These are phyloP conservation scores for Prunus persica DNA, from an alignment of 306 rosid species.

Conservation along the genomic window Prunus_persica_NCBIv2 NC_034011.1:20089001-20089500, in stretches of 20 bases:
- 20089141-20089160: conserved; percentile 25
- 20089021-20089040: neutral
- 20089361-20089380: neutral
- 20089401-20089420: neutral
- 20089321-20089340: neutral
- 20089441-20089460: neutral
- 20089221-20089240: too few relatives aligned
- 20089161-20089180: neutral
- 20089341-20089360: neutral
- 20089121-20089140: conserved; percentile 30
- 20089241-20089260: too few relatives aligned
- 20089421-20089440: conserved; percentile 25
- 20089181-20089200: neutral
- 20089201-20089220: neutral
- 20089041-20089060: neutral
- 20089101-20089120: conserved; percentile 30
- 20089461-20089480: conserved; percentile 7
- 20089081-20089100: conserved; percentile 22
- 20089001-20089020: neutral
- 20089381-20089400: neutral
- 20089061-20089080: neutral
- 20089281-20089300: neutral
- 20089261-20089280: neutral
- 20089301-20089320: neutral
- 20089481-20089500: conserved; percentile 10